Base-by-base conservation (phyloP, 306 rosid genomes). In the Rubus parviflorus region DNA sequence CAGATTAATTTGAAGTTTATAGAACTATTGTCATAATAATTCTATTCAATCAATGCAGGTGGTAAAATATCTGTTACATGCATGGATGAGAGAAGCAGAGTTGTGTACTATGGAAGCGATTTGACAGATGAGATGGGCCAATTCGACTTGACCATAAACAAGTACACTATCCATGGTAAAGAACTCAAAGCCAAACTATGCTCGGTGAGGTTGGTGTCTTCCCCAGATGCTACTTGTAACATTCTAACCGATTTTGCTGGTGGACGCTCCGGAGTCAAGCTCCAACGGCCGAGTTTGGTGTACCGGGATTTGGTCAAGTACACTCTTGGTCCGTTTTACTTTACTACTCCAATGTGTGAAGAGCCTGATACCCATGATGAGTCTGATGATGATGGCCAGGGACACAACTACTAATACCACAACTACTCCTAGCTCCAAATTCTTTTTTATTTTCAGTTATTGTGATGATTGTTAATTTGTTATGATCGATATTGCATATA, bases 191-290 rank as follows among this genome's bases (percentile, higher is more conserved):
- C 82, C 3, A 86, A 79, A 74, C 57, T 56, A 38, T 90, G 97
- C 67, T 67, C 81, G 0, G 90, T 89, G 78, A 84, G 98, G 79
- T 56, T 94, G 14, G 94, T 91, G 69, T 94, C 93, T 0, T 94
- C 97, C 3, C 93, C 96, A 4, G 90, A 91, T 72, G 14, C 54
- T n/a, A 83, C 87, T 25, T 94, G 98, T 87, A 87, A 91, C 77
- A 54, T 91, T 70, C 85, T 74, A 77, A 90, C 98, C 1, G 80
- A 94, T 69, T 90, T 83, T 43, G 94, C 89, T 10, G 84, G 85
- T 13, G 98, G 98, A 14, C 77, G 53, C 2, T 63, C 86, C 13
- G 97, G 98, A 7, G 79, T 85, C 67, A 81, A 78, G 48, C 94
- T 94, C 70, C 43, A 12, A 67, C 35, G 70, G 43, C 90, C 94